Conservation (phyloP, 2,329 filamentous ascomycete species). For the Sclerotinia subarctica region DNA sequence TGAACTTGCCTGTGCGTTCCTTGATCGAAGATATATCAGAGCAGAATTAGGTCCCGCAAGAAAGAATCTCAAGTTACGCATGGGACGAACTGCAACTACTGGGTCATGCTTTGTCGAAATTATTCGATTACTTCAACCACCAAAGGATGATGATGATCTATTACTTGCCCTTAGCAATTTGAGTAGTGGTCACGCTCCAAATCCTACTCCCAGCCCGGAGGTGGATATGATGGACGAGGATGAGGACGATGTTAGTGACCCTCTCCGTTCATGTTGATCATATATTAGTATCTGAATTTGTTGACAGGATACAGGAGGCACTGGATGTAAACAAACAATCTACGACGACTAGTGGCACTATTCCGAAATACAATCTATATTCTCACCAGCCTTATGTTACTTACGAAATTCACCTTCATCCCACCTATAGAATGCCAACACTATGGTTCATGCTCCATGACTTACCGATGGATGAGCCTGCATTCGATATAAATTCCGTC, state of each 20-base stretch:
- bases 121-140: conserved; percentile 32
- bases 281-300: background rate
- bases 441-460: conserved; percentile 70
- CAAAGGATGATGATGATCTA: conserved; percentile 34
- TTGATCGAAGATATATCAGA: conserved; percentile 57
- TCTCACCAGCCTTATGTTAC: conserved; percentile 44
- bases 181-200: conserved; percentile 20
- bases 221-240: conserved; percentile 35
- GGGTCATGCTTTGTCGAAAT: conserved; percentile 37
- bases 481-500: conserved; percentile 64
- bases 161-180: conserved; percentile 32
- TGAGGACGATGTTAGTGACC: conserved; percentile 33
- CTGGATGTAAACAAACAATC: conserved; percentile 22
- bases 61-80: conserved; percentile 52
- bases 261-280: background rate
- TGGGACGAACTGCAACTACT: conserved; percentile 41
- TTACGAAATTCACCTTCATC: conserved; percentile 73
- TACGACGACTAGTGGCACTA: background rate
- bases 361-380: conserved; percentile 31
- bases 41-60: conserved; percentile 55
- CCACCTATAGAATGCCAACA: conserved; percentile 71
- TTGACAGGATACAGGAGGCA: conserved; percentile 28
- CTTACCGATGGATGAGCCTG: conserved; percentile 52
- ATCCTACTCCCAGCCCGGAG: conserved; percentile 25
- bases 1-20: conserved; percentile 58